Conservation (phyloP, 2,329 filamentous ascomycete species). For the Colletotrichum navitas region DNA sequence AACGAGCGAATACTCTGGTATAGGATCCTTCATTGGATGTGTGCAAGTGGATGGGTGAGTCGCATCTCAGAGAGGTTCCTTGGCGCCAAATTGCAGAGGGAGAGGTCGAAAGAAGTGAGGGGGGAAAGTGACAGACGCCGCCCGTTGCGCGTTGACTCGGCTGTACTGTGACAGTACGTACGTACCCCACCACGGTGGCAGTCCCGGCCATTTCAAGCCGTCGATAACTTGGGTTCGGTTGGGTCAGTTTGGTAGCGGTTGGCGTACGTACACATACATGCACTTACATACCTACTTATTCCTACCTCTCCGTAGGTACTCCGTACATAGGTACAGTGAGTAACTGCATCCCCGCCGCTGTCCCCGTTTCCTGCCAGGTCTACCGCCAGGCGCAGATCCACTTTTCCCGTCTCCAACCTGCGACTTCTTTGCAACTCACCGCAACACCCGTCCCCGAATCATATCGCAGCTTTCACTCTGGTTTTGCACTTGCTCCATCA, state of each 20-base stretch:
- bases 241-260: background rate
- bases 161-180: background rate
- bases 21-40: background rate
- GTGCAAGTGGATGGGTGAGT: background rate
- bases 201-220: background rate
- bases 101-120: background rate
- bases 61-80: background rate
- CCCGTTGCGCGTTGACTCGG: constrained; percentile 5
- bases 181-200: background rate
- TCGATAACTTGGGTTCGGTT: background rate
- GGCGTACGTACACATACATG: background rate
- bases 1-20: background rate
- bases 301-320: background rate
- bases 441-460: constrained; percentile 12
- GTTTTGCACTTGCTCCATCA: background rate
- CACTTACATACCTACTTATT: background rate
- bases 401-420: background rate
- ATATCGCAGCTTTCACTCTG: constrained; percentile 6
- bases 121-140: background rate
- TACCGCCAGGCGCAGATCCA: background rate
- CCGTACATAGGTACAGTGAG: no score
- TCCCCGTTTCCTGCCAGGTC: constrained; percentile 10
- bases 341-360: background rate
- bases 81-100: background rate
- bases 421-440: constrained; percentile 25